phyloP scores from a whole-genome alignment of 2,329 filamentous ascomycete species.

The Fusarium lateritium region DNA sequence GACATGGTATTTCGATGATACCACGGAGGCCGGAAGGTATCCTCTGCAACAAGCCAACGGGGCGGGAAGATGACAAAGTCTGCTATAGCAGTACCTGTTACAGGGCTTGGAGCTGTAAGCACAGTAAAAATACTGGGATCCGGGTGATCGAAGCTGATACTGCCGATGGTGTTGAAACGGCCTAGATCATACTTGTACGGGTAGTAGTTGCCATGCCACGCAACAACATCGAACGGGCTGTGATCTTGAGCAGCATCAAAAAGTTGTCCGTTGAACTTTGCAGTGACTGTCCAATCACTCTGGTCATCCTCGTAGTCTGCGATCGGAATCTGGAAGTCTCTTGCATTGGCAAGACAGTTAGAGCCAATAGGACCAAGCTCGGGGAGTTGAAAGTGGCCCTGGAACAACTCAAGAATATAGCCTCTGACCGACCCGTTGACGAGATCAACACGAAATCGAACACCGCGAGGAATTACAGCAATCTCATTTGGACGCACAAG shows the following conservation, averaged over 20 bases:
- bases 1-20: slow-evolving; percentile 78
- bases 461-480: slow-evolving; percentile 79
- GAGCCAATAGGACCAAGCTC: slow-evolving; percentile 81
- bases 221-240: slow-evolving; percentile 83
- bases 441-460: slow-evolving; percentile 79
- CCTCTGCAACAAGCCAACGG: slow-evolving; percentile 76
- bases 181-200: slow-evolving; percentile 87
- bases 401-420: slow-evolving; percentile 82
- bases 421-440: slow-evolving; percentile 73
- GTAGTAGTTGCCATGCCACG: slow-evolving; percentile 85
- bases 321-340: slow-evolving; percentile 82
- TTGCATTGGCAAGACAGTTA: slow-evolving; percentile 78
- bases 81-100: slow-evolving; percentile 74
- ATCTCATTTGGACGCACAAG: slow-evolving; percentile 85
- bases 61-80: slow-evolving; percentile 82
- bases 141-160: slow-evolving; percentile 81
- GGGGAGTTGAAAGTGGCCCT: slow-evolving; percentile 79
- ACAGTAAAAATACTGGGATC: slow-evolving; percentile 85
- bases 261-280: slow-evolving; percentile 77
- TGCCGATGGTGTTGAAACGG: slow-evolving; percentile 81
- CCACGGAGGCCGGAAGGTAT: slow-evolving; percentile 80
- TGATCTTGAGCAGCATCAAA: slow-evolving; percentile 76
- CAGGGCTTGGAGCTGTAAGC: slow-evolving; percentile 71
- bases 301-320: slow-evolving; percentile 77
- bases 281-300: slow-evolving; percentile 66